phyloP scores from a whole-genome alignment of 1,284 basidiomycete species.

The Moniliophthora roreri region DNA sequence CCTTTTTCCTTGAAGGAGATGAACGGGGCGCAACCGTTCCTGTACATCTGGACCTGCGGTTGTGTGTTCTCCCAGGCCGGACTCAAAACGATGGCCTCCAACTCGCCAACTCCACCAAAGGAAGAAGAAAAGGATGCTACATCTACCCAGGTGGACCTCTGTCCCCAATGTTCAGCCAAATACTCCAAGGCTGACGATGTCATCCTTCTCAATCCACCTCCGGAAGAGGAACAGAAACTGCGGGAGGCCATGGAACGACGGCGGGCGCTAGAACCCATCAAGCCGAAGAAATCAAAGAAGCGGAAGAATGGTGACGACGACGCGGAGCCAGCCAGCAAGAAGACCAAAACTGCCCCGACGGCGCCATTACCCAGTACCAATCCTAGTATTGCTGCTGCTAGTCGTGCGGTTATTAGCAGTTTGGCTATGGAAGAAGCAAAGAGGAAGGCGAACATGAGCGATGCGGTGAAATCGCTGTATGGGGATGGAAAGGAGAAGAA shows the following conservation, averaged over 20 bases:
- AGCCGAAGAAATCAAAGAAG: conserved; percentile 71
- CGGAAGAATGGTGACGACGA: conserved; percentile 48
- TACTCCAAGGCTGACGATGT: conserved; percentile 60
- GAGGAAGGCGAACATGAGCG: conserved; percentile 74
- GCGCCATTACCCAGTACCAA: conserved; percentile 38
- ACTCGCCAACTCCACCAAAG: conserved; percentile 33
- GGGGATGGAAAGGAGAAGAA: conserved; percentile 47
- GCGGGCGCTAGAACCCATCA: conserved; percentile 52
- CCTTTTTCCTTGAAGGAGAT: conserved; percentile 91
- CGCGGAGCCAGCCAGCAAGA: conserved; percentile 40
- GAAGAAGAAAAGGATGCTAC: conserved; percentile 28
- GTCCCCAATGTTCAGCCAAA: conserved; percentile 74
- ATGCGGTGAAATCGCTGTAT: conserved; percentile 74
- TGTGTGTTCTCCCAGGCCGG: conserved; percentile 83
- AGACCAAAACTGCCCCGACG: conserved; percentile 29
- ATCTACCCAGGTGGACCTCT: conserved; percentile 49
- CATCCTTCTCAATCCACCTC: conserved; percentile 55
- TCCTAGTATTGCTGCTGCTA: conserved; percentile 55
- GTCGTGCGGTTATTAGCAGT: conserved; percentile 59
- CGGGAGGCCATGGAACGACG: conserved; percentile 51
- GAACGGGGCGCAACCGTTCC: conserved; percentile 87
- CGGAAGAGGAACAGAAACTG: conserved; percentile 60
- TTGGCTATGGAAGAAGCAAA: conserved; percentile 73
- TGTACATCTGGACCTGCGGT: conserved; percentile 83
- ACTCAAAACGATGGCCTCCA: conserved; percentile 57